Base-by-base conservation (phyloP, 2,329 filamentous ascomycete species). In the Aspergillus novofumigatus region DNA sequence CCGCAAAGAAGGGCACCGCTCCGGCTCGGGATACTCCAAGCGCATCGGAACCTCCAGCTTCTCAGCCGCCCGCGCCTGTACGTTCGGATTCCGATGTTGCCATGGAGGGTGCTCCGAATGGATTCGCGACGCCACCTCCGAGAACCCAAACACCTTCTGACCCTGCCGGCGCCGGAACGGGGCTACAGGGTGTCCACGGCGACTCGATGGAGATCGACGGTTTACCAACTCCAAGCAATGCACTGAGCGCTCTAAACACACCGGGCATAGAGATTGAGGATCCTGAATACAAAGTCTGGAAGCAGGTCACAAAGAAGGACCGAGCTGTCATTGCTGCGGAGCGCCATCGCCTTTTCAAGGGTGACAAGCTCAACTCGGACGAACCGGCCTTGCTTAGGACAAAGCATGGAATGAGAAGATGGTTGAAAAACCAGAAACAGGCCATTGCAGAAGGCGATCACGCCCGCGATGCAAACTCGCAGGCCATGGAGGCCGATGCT, bases 281-380 rank as follows among this genome's bases (percentile, higher is more conserved):
- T 57, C 78, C 83, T 1, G 93, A 97, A 70, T 96, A 94, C 77
- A 96, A 95, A 72, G 90, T 94, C 38, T 99, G 95, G 94, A 99
- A 97, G 77, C 93, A 97, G 74, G 91, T 96, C 44, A 99, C 94
- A 1, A 97, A 97, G 77, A 97, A 94, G 71, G 92, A 96, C 68
- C 87, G 94, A 60, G 94, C 94, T 3, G 79, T 89, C 25, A 86
- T 93, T 53, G 89, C 94, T 58, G 91, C 92, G 62, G 91, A 96
- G 70, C 85, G 94, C 32, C 87, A 92, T 72, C 85, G 89, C 42
- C 83, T 99, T 14, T 96, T 99, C 76, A 89, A 88, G 59, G 89
- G 88, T 52, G 88, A 92, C 66, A 90, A 87, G 67, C 80, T 99
- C 51, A 96, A 97, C 69, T 74, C 83, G 0, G 94, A 99, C 29